Conservation (phyloP, 2,329 filamentous ascomycete species). For the Fusarium sp. region DNA sequence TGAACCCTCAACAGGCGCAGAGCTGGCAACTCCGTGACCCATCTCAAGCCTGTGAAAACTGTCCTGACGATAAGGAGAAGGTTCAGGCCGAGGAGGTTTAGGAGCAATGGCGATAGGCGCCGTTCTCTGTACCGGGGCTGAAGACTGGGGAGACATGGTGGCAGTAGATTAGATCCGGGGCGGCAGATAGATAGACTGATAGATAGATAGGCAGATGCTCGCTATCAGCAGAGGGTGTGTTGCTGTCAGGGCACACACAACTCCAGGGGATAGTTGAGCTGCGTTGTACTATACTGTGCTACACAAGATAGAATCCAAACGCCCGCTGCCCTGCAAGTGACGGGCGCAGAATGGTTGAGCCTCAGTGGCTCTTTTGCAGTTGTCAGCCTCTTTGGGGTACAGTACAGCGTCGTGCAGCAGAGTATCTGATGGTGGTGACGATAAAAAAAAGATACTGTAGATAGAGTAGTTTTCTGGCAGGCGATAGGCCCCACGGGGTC, state of each 20-base stretch:
- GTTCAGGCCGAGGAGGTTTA: conserved; percentile 62
- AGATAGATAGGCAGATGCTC: not conserved
- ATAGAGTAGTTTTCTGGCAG: conserved; percentile 13
- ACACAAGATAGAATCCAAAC: conserved; percentile 38
- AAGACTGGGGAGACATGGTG: conserved; percentile 65
- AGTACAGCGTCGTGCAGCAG: conserved; percentile 24
- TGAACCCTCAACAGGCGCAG: conserved; percentile 61
- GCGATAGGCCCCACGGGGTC: conserved; percentile 44
- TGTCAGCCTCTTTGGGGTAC: conserved; percentile 28
- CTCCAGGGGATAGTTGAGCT: conserved; percentile 10
- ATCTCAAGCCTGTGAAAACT: conserved; percentile 62
- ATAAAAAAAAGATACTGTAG: conserved; percentile 22
- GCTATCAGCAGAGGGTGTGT: conserved; percentile 26
- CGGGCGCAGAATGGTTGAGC: conserved; percentile 45
- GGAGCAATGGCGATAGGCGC: conserved; percentile 75
- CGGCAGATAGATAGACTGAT: conserved; percentile 2
- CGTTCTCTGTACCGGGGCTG: conserved; percentile 64
- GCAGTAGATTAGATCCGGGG: conserved; percentile 32
- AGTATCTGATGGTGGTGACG: conserved; percentile 29
- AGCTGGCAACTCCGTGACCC: conserved; percentile 61
- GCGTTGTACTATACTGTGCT: conserved; percentile 20
- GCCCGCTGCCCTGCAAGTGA: conserved; percentile 45
- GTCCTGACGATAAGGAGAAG: conserved; percentile 60
- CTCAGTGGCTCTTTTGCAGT: conserved; percentile 40
- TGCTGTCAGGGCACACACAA: conserved; percentile 35